These are phyloP conservation scores for Lactifluus echinatus DNA, from an alignment of 768 basidiomycete genomes.

Conservation along the genomic window DNA sequence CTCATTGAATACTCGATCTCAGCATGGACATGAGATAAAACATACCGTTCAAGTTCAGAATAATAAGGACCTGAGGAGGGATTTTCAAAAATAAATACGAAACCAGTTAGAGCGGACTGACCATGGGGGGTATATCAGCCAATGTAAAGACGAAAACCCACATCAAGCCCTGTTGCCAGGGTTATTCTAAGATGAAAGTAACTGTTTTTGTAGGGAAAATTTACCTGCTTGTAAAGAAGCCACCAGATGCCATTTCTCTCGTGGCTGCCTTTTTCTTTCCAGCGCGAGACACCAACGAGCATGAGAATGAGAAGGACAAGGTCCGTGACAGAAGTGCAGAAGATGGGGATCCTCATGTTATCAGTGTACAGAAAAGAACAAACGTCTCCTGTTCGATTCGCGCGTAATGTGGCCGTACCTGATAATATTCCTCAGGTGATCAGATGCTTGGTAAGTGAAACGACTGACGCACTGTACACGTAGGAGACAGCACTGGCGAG, in stretches of 20 bases:
- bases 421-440: not conserved
- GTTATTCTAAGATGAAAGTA: not conserved
- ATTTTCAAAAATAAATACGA: not conserved
- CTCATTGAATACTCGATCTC: not conserved
- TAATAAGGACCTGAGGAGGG: not conserved
- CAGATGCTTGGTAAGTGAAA: not conserved
- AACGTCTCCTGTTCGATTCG: not conserved
- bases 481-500: not conserved
- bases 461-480: not conserved
- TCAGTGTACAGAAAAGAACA: not conserved
- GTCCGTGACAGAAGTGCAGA: not conserved
- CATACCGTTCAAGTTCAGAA: slow-evolving; percentile 2
- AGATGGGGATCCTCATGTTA: not conserved
- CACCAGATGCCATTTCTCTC: not conserved
- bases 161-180: not conserved
- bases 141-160: not conserved
- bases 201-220: not conserved
- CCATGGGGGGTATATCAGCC: not conserved
- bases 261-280: not conserved
- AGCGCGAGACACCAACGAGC: slow-evolving; percentile 4
- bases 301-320: not conserved
- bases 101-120: not conserved
- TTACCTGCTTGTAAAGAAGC: slow-evolving; percentile 2
- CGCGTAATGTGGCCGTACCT: not conserved
- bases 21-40: not conserved